Evolutionary conservation across 768 basidiomycete species (phyloP), one percentile per base, ranked within the genome.

Genomic region (Dioszegia aurantiaca): DNA sequence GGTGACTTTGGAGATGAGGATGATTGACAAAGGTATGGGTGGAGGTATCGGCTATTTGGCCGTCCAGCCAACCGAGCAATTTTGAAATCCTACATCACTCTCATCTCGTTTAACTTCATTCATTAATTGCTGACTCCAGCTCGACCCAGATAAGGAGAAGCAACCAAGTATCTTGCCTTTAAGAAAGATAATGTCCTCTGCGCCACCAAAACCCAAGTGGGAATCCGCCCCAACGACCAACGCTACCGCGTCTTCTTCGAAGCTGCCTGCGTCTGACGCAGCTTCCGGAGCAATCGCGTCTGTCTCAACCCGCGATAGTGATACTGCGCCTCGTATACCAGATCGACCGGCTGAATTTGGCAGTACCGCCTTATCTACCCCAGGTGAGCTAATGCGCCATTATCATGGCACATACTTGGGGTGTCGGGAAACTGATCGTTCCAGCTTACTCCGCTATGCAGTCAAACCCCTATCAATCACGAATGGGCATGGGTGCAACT

Each of bases 321-420:
- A 17, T 14, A 39, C 41, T 21, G 46, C 65, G 21, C 70, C 70
- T 0, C 48, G 45, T 23, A 4, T 69, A 30, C 70, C 70, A n/a
- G 70, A 72, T 31, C 54, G 70, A 33, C 70, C 70, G 8, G 44
- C 60, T n/a, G 63, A 61, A n/a, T 44, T 72, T 3, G 51, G 37
- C 3, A 39, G 17, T 17, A 37, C 16, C 33, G 55, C 23, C 4
- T 10, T 47, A 45, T 21, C 44, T 1, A 24, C 41, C 14, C 24
- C 55, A 11, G 31, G 55, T 56, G 55, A 56, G 55, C 24, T 4
- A 42, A 10, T 5, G 14, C n/a, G n/a, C n/a, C n/a, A n/a, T n/a
- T n/a, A n/a, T n/a, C n/a, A n/a, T n/a, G n/a, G n/a, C n/a, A n/a
- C n/a, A n/a, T n/a, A n/a, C n/a, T n/a, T n/a, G n/a, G n/a, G n/a